A percentile compares a stretch with the other conserved stretches of the same genome.
Conservation (phyloP, 2,329 filamentous ascomycete genomes). For the Bimuria novae-zelandiae region DNA sequence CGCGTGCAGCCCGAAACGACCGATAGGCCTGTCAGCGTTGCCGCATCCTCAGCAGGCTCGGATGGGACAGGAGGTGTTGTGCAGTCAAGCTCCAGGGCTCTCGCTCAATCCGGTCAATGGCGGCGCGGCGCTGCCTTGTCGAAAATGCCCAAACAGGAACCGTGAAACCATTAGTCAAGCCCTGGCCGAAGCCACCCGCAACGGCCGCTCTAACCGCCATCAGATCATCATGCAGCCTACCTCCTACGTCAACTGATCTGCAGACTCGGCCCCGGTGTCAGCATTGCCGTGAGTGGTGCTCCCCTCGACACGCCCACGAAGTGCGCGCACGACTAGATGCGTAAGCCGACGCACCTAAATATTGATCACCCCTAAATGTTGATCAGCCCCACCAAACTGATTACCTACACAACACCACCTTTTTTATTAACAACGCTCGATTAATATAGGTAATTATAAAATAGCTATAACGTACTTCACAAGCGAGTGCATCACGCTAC, state of each 20-base stretch:
- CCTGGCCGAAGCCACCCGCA: slow-evolving; percentile 20
- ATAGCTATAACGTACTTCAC: no score
- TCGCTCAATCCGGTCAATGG: slow-evolving; percentile 15
- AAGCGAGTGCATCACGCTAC: no score
- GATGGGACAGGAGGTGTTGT: slow-evolving; percentile 14
- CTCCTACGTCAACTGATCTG: background rate
- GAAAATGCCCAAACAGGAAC: slow-evolving; percentile 21
- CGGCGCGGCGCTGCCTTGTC: slow-evolving; percentile 24
- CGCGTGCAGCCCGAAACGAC: background rate
- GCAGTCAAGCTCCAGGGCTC: slow-evolving; percentile 27
- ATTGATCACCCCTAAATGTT: no score
- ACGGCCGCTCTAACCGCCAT: slow-evolving; percentile 11
- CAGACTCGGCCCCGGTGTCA: no score
- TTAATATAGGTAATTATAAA: no score
- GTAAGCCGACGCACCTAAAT: no score
- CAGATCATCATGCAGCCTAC: background rate
- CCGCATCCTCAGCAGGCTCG: background rate
- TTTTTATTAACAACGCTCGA: no score
- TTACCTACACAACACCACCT: no score
- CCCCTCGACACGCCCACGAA: background rate
- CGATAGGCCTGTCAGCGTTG: background rate
- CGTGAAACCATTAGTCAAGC: slow-evolving; percentile 4
- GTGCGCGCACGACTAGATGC: no score
- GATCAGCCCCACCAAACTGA: no score
- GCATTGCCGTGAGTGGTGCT: background rate